phyloP scores from a whole-genome alignment of 805 yeast genomes.

The Tetrapisispora phaffii region DNA sequence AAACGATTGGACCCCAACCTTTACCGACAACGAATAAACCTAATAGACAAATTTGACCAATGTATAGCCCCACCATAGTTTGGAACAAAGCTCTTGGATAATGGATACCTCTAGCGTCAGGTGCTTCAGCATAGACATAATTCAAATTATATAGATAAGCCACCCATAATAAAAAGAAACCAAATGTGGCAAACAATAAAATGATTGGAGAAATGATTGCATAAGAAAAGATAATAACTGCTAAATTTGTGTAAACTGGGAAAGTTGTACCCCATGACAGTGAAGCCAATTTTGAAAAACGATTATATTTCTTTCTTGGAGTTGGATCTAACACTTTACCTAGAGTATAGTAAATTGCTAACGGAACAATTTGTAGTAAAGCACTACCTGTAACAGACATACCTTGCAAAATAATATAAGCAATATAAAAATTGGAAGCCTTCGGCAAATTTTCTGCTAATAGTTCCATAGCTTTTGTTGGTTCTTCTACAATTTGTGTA shows the following conservation, averaged over 20 bases:
- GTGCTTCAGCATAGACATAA: constrained; percentile 55
- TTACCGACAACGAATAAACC: constrained; percentile 85
- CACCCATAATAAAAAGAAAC: constrained; percentile 63
- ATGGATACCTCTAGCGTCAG: constrained; percentile 71
- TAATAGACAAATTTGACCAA: constrained; percentile 77
- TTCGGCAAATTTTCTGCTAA: constrained; percentile 63
- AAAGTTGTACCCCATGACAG: constrained; percentile 67
- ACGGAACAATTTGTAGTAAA: constrained; percentile 49
- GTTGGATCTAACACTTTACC: constrained; percentile 52
- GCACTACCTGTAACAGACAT: constrained; percentile 56
- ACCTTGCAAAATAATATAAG: constrained; percentile 62
- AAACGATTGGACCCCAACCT: constrained; percentile 88
- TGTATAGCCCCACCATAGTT: constrained; percentile 75
- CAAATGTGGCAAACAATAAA: constrained; percentile 58
- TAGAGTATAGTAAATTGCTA: constrained; percentile 49
- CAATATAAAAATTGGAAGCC: constrained; percentile 62
- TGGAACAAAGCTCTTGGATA: constrained; percentile 87
- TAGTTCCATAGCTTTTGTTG: constrained; percentile 46
- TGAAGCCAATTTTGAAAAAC: constrained; percentile 45
- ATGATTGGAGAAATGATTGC: constrained; percentile 76
- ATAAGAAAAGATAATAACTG: constrained; percentile 58
- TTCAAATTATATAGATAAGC: constrained; percentile 71
- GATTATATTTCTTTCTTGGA: constrained; percentile 54
- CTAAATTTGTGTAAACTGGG: constrained; percentile 66
- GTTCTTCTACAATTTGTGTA: constrained; percentile 49